Evolutionary conservation across 2,329 filamentous ascomycete genomes (phyloP).

Genomic region (Amesomyces nigricolor): DNA sequence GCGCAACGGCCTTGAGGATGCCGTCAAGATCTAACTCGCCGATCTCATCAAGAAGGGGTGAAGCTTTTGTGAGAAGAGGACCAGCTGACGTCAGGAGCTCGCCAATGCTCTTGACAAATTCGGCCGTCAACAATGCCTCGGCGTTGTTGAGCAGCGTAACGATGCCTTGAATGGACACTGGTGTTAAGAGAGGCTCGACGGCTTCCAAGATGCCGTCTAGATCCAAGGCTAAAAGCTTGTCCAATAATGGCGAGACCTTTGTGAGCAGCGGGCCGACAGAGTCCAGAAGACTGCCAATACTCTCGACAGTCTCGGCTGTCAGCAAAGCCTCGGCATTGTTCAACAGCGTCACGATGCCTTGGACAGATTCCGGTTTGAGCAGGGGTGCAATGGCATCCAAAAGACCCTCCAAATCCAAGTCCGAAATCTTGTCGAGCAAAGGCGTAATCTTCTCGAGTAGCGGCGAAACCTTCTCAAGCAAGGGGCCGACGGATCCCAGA

Average conservation of each 20-base stretch:
- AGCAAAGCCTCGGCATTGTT: constrained; percentile 29
- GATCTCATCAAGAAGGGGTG: not conserved
- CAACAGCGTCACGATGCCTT: constrained; percentile 31
- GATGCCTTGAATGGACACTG: constrained; percentile 30
- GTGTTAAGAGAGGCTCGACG: constrained; percentile 27
- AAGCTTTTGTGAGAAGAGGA: constrained; percentile 2
- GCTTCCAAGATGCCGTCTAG: constrained; percentile 29
- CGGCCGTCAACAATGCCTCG: constrained; percentile 29
- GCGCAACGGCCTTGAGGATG: constrained; percentile 26
- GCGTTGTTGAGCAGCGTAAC: constrained; percentile 31
- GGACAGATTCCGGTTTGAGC: constrained; percentile 28
- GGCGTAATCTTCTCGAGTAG: constrained; percentile 23
- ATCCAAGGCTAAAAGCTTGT: constrained; percentile 27
- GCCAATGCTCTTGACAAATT: constrained; percentile 33
- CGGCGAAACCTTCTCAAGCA: constrained; percentile 21
- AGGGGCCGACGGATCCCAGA: constrained; percentile 29
- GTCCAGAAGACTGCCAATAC: not conserved
- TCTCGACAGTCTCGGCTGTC: constrained; percentile 36
- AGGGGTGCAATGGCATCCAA: constrained; percentile 27
- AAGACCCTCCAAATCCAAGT: constrained; percentile 31
- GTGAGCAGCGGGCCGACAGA: constrained; percentile 4
- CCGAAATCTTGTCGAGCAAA: constrained; percentile 4
- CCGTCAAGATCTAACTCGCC: constrained; percentile 30
- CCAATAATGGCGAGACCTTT: not conserved
- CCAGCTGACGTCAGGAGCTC: not conserved